Conservation (phyloP, 1,139 yeast genomes). For the Nadsonia commutata region DNA sequence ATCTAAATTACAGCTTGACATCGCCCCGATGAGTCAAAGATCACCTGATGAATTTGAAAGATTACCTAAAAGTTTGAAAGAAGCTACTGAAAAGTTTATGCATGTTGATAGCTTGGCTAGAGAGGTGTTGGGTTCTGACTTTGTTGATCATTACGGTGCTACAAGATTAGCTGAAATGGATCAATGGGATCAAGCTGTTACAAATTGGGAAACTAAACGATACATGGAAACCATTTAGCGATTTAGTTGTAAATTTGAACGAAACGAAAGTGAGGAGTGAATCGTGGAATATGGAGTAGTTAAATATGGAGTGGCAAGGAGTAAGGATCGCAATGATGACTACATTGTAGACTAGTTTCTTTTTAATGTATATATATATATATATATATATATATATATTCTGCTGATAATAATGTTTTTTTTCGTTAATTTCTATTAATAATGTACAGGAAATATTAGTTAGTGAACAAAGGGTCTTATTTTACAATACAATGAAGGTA, state of each 20-base stretch:
- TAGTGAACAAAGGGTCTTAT: not conserved
- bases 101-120: slow-evolving; percentile 19
- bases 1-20: slow-evolving; percentile 15
- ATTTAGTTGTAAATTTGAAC: too few species aligned
- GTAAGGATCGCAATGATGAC: slow-evolving; percentile 1
- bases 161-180: slow-evolving; percentile 22
- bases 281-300: slow-evolving; percentile 1
- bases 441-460: not conserved
- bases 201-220: slow-evolving; percentile 24
- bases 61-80: slow-evolving; percentile 19
- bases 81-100: slow-evolving; percentile 20
- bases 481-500: too few species aligned
- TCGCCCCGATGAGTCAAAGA: slow-evolving; percentile 20
- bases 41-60: slow-evolving; percentile 14
- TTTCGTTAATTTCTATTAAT: not conserved
- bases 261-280: not conserved
- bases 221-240: slow-evolving; percentile 22
- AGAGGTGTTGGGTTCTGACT: slow-evolving; percentile 22
- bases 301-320: not conserved
- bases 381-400: slow-evolving; percentile 4
- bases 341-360: slow-evolving; percentile 8
- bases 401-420: not conserved
- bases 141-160: slow-evolving; percentile 24
- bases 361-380: slow-evolving; percentile 10
- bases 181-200: slow-evolving; percentile 23